Percentiles rank a stretch among this genome's conserved stretches.
phyloP scores from a whole-genome alignment of 768 basidiomycete genomes.

The Hypsizygus marmoreus region DNA sequence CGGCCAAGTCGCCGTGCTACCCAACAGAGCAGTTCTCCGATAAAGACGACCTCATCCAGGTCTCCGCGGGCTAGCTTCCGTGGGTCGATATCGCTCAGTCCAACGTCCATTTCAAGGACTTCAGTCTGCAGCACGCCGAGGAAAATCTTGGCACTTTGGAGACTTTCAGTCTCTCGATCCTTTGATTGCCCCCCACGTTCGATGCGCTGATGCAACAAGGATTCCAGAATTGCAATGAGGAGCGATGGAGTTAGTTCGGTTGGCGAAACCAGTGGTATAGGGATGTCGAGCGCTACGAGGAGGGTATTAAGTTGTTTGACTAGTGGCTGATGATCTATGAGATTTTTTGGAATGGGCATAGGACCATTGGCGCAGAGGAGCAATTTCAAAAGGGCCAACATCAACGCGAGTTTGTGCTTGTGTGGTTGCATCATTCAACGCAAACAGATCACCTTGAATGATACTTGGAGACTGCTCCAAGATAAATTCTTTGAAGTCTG shows the following conservation, averaged over 20 bases:
- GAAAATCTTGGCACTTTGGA: conserved; percentile 74
- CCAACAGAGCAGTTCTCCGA: conserved; percentile 73
- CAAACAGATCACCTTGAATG: no score
- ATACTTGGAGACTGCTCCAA: no score
- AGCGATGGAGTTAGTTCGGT: conserved; percentile 72
- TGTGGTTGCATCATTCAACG: no score
- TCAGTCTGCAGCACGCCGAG: conserved; percentile 74
- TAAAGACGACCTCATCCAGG: conserved; percentile 64
- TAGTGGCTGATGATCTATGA: conserved; percentile 1
- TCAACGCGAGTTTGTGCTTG: no score
- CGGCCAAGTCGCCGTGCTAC: conserved; percentile 51
- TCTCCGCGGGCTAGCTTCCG: conserved; percentile 62
- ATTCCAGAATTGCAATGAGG: conserved; percentile 70
- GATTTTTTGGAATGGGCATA: conserved; percentile 12
- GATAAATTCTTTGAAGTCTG: no score
- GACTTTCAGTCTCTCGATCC: conserved; percentile 38
- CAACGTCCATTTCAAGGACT: conserved; percentile 59
- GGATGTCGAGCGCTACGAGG: conserved; percentile 14
- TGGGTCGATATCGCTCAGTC: conserved; percentile 67
- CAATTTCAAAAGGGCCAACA: no score
- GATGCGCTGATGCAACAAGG: conserved; percentile 55
- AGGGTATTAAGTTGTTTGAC: conserved; percentile 18
- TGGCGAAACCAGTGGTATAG: conserved; percentile 43
- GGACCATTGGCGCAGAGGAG: conserved; percentile 20
- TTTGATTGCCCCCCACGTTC: conserved; percentile 25